These are phyloP conservation scores for Metarhizium anisopliae DNA, from an alignment of 2,329 filamentous ascomycete genomes.

Conservation along the genomic window DNA sequence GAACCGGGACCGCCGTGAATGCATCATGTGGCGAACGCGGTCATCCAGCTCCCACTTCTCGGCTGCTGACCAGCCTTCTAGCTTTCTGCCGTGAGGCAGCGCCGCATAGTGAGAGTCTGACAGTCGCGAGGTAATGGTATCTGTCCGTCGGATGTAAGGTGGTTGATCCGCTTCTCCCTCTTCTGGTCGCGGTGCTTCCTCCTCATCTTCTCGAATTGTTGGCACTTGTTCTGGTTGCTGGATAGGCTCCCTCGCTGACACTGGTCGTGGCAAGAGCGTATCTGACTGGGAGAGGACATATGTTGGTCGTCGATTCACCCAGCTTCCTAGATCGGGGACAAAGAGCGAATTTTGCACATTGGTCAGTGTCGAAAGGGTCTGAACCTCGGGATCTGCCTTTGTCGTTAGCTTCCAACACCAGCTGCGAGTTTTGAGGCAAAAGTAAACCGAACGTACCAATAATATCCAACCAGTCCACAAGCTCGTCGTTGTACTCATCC, in stretches of 20 bases:
- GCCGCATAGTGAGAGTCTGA: slow-evolving; percentile 70
- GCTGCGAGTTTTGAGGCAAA: not conserved
- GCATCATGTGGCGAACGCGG: slow-evolving; percentile 78
- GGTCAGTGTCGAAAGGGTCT: slow-evolving; percentile 73
- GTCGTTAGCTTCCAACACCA: not conserved
- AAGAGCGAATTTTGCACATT: slow-evolving; percentile 90
- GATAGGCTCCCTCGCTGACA: not conserved
- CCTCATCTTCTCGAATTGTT: slow-evolving; percentile 1
- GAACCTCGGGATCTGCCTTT: slow-evolving; percentile 67
- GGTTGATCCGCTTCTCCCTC: slow-evolving; percentile 12
- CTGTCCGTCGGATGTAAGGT: slow-evolving; percentile 26
- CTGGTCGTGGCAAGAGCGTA: not conserved
- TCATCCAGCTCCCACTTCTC: slow-evolving; percentile 75
- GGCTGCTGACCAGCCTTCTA: slow-evolving; percentile 66
- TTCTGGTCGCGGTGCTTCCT: slow-evolving; percentile 7
- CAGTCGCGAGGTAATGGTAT: slow-evolving; percentile 59
- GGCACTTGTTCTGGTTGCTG: slow-evolving; percentile 9
- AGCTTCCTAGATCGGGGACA: slow-evolving; percentile 67
- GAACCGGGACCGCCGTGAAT: slow-evolving; percentile 70
- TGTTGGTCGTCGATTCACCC: slow-evolving; percentile 68
- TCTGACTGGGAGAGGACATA: slow-evolving; percentile 55
- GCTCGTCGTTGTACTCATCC: slow-evolving; percentile 28
- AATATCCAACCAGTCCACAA: slow-evolving; percentile 31
- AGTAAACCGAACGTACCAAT: slow-evolving; percentile 21
- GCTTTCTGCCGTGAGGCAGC: slow-evolving; percentile 61